Conservation (phyloP, 345 rosid species). For the Eutrema yunnanense region DNA sequence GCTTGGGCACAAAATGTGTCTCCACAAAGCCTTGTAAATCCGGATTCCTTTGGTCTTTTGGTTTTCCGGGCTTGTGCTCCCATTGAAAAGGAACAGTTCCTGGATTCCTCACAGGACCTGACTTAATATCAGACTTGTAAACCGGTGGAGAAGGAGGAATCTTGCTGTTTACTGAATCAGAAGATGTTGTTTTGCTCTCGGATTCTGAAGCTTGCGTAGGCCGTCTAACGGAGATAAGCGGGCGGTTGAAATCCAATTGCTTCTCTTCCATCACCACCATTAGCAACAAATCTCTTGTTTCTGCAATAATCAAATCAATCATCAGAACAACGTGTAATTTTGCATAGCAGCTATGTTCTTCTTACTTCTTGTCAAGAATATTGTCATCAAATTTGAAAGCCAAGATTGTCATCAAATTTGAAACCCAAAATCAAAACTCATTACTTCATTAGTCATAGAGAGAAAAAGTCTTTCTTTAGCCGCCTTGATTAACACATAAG, state of each 20-base stretch:
- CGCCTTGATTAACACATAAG: not conserved
- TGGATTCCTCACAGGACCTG: constrained; percentile 80
- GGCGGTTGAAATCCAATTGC: constrained; percentile 72
- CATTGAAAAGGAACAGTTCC: constrained; percentile 90
- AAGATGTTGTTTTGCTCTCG: constrained; percentile 40
- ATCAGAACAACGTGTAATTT: not conserved
- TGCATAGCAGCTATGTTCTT: not conserved
- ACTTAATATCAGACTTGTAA: constrained; percentile 73
- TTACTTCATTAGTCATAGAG: not conserved
- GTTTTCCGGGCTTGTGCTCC: constrained; percentile 83
- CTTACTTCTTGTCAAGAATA: not conserved
- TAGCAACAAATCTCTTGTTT: constrained; percentile 24
- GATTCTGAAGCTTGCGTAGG: constrained; percentile 34
- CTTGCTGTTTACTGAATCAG: constrained; percentile 21
- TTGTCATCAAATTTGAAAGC: not conserved
- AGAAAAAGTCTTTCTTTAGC: not conserved
- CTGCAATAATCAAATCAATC: constrained; percentile 27
- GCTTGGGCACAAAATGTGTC: constrained; percentile 57
- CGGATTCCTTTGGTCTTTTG: constrained; percentile 50
- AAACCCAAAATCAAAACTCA: not conserved
- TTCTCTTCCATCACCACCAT: constrained; percentile 63
- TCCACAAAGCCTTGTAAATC: constrained; percentile 8
- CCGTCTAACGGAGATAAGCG: constrained; percentile 69
- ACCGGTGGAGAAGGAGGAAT: constrained; percentile 47
- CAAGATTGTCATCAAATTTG: not conserved